Evolutionary conservation across 352 stramenopile species (phyloP).

Genomic region (Globisporangium middletonii): DNA sequence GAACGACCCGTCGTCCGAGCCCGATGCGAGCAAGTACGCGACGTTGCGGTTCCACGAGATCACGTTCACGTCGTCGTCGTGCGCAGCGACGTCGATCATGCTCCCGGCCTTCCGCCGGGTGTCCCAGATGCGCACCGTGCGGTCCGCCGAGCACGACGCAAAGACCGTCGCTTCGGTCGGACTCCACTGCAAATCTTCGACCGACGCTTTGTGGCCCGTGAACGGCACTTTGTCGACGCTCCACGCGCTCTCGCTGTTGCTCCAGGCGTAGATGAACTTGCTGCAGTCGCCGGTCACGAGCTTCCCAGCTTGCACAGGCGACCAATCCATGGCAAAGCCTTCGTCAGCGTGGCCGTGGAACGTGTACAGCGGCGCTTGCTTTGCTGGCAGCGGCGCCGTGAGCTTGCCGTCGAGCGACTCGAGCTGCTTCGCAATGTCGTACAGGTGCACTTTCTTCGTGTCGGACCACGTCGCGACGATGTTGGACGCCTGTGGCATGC

Average conservation of each 20-base stretch:
- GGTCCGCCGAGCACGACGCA: constrained; percentile 92
- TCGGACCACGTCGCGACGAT: constrained; percentile 98
- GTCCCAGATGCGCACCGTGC: constrained; percentile 97
- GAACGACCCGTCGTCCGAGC: constrained; percentile 96
- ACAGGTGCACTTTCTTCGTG: constrained; percentile 94
- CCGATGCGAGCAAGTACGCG: constrained; percentile 95
- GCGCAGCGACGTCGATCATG: constrained; percentile 92
- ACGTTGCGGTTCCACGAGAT: constrained; percentile 98
- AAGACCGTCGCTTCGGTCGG: constrained; percentile 96
- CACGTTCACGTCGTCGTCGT: constrained; percentile 98
- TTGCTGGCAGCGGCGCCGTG: constrained; percentile 38
- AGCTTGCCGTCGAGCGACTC: constrained; percentile 83
- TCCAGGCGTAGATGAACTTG: constrained; percentile 96
- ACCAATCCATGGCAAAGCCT: constrained; percentile 99
- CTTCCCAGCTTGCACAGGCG: constrained; percentile 73
- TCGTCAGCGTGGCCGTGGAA: constrained; percentile 95
- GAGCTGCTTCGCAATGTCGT: constrained; percentile 91
- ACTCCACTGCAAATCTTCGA: constrained; percentile 99
- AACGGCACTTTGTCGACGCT: constrained; percentile 88
- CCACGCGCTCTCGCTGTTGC: constrained; percentile 70
- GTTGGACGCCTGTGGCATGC: constrained; percentile 94
- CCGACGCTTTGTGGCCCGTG: constrained; percentile 87
- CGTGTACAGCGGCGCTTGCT: constrained; percentile 83
- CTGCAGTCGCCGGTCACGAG: constrained; percentile 96
- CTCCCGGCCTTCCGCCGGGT: constrained; percentile 88